Base-by-base conservation (phyloP, 441 rosid genomes). In the Bocquillonia castaneifolia region DNA sequence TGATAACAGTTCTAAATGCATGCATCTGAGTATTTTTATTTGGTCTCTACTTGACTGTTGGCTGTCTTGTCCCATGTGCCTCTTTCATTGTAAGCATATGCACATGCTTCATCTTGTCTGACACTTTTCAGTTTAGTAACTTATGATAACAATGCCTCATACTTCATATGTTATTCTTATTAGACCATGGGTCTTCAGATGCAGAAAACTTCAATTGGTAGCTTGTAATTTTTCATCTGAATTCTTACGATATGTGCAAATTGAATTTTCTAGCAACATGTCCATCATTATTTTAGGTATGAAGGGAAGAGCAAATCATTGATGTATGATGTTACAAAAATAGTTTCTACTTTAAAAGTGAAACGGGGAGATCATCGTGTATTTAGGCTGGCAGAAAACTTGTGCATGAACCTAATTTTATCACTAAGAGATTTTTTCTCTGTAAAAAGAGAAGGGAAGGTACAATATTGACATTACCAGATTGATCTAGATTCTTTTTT, bases 281-380 rank as follows among this genome's bases (percentile, higher is more conserved):
- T 63, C 18, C 36, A 54, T 65, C 63, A 54, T 81, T 72, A n/a
- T n/a, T 84, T 69, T 74, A 94, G 99, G 85, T 94, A 94, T 68
- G 86, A 88, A 85, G 98, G 94, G 71, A 94, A 88, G 80, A 90
- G 88, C 86, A 94, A 90, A 81, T 73, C 88, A 25, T 78, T 94
- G 79, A 91, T 92, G 96, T 88, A 94, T 82, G 99, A 94, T 79
- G 88, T 92, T 48, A 87, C 97, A 23, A 94, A 94, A 80, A 92
- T 94, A 80, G 80, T 94, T 69, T 86, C 99, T 70, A 88, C 97
- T 8, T 74, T 92, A 76, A 94, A 92, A 79, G 97, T 76, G 70
- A 94, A 92, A 78, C 96, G 98, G 13, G 96, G 94, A 63, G 99
- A 94, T 82, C 99, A 94, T 74, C 96, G 97, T 72, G 83, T 86